These are phyloP conservation scores for Aspergillus pseudoviridinutans DNA, from an alignment of 2,329 filamentous ascomycete species.

Conservation along the genomic window DNA sequence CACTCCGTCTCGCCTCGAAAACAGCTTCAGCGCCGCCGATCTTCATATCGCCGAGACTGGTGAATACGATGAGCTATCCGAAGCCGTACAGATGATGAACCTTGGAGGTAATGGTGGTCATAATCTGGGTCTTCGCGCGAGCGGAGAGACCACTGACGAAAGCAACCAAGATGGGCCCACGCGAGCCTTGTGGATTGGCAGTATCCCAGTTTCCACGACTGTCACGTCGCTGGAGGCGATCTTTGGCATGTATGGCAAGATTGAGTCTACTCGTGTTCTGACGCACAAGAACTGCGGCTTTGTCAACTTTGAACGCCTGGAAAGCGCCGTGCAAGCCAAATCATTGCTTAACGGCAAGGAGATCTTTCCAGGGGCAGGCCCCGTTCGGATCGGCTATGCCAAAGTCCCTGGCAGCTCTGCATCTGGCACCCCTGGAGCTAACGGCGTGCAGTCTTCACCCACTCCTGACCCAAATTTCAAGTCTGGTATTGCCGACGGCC, in stretches of 20 bases:
- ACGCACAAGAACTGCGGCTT: conserved; percentile 99
- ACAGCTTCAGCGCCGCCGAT: conserved; percentile 70
- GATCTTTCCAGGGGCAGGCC: conserved; percentile 94
- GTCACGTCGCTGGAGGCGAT: conserved; percentile 92
- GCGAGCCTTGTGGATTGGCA: conserved; percentile 92
- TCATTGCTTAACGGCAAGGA: conserved; percentile 90
- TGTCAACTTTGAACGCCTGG: conserved; percentile 90
- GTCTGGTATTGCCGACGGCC: conserved; percentile 25
- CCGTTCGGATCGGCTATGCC: conserved; percentile 93
- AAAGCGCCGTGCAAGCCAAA: conserved; percentile 87
- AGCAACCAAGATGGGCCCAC: conserved; percentile 83
- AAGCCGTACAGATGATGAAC: conserved; percentile 77
- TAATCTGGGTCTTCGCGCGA: conserved; percentile 61
- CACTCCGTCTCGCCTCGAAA: conserved; percentile 71
- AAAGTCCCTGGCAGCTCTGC: conserved; percentile 85
- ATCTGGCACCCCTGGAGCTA: conserved; percentile 78
- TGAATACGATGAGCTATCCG: conserved; percentile 74
- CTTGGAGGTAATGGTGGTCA: conserved; percentile 41
- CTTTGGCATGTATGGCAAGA: conserved; percentile 88
- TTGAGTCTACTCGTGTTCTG: conserved; percentile 85
- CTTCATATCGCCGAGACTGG: conserved; percentile 69
- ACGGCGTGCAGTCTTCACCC: conserved; percentile 82
- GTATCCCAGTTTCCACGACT: conserved; percentile 94
- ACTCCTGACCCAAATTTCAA: conserved; percentile 76
- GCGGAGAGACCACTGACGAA: conserved; percentile 68